A percentile compares a stretch with the other conserved stretches of the same genome.
These are phyloP conservation scores for Myriosclerotinia scirpicola DNA, from an alignment of 2,329 filamentous ascomycete species.

Conservation along the genomic window DNA sequence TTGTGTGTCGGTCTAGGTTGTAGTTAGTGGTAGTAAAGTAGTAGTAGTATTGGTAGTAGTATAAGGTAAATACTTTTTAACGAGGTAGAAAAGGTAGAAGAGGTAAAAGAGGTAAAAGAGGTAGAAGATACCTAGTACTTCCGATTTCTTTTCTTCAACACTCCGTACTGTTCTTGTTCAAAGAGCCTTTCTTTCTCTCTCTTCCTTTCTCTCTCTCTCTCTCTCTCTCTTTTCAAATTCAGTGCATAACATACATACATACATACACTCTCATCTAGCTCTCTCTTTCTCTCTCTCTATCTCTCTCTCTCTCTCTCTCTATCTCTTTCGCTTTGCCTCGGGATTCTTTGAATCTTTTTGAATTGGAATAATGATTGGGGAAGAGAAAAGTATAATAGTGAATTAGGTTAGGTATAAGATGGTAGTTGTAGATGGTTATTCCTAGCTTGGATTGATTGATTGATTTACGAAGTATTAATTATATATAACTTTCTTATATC, in stretches of 20 bases:
- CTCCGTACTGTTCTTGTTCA: not conserved
- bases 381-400: not conserved
- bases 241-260: not conserved
- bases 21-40: not conserved
- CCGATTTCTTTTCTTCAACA: slow-evolving; percentile 19
- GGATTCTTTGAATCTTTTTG: not conserved
- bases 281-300: not conserved
- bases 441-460: too few species aligned
- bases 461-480: too few species aligned
- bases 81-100: too few species aligned
- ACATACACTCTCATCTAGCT: not conserved
- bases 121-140: not conserved
- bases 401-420: not conserved
- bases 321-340: not conserved
- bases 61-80: not conserved
- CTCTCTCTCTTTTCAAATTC: not conserved
- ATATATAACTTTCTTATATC: too few species aligned
- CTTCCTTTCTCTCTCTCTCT: slow-evolving; percentile 11
- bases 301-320: not conserved
- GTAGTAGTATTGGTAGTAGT: not conserved
- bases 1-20: not conserved
- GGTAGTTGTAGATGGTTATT: not conserved
- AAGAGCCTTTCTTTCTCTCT: not conserved
- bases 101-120: not conserved
- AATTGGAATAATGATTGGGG: not conserved